Percentiles rank a stretch among this genome's conserved stretches.
phyloP scores from a whole-genome alignment of 2,329 filamentous ascomycete genomes.

The Apiospora marii region DNA sequence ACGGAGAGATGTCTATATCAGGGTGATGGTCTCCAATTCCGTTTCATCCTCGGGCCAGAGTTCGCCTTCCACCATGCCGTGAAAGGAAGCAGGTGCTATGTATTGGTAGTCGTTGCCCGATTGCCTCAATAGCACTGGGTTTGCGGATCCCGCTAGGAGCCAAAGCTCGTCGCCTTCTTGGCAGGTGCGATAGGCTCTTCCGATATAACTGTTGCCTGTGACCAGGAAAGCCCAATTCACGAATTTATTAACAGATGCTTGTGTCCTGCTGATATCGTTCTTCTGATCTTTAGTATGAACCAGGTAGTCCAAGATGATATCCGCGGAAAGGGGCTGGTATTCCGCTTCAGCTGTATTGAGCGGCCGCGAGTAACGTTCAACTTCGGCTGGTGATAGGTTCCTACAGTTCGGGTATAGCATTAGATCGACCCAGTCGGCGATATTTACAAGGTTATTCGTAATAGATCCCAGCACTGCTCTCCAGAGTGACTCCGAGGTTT shows the following conservation, averaged over 20 bases:
- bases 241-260: not conserved
- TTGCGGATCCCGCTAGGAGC: not conserved
- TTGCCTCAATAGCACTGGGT: not conserved
- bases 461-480: not conserved
- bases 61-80: slow-evolving; percentile 4
- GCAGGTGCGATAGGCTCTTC: not conserved
- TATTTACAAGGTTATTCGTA: no score
- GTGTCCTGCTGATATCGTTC: not conserved
- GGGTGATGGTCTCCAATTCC: not conserved
- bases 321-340: not conserved
- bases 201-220: not conserved
- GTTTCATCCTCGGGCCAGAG: not conserved
- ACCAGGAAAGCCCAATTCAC: not conserved
- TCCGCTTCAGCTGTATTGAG: not conserved
- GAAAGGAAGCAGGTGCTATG: not conserved
- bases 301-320: not conserved
- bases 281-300: not conserved
- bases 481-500: not conserved
- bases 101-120: not conserved
- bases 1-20: not conserved
- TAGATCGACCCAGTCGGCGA: not conserved
- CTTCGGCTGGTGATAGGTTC: not conserved
- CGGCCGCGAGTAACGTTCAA: not conserved
- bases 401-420: not conserved
- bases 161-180: slow-evolving; percentile 4